Percentiles rank a stretch among this genome's conserved stretches.
Conservation (phyloP, 495 filamentous ascomycete species). For the Xylaria scruposa region DNA sequence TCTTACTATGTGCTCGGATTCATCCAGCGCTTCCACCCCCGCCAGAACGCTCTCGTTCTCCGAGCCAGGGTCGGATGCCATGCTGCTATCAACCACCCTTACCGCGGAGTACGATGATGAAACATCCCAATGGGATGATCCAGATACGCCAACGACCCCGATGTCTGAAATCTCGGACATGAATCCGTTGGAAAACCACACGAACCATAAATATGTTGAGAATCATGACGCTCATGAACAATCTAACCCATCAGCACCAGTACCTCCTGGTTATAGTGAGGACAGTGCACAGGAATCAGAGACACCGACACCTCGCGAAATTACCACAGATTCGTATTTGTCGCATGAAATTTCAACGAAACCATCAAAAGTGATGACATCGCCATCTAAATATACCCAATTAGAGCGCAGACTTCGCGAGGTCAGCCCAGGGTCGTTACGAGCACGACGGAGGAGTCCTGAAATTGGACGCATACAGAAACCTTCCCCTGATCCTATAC, state of each 20-base stretch:
- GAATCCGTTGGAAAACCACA: conserved; percentile 29
- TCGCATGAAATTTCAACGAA: conserved; percentile 27
- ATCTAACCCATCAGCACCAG: conserved; percentile 17
- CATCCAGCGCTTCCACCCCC: conserved; percentile 49
- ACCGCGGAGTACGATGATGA: conserved; percentile 41
- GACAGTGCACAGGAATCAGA: conserved; percentile 41
- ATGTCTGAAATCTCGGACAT: conserved; percentile 46
- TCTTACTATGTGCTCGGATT: conserved; percentile 55
- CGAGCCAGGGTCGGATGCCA: conserved; percentile 48
- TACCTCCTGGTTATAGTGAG: background rate
- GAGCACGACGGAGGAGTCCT: conserved; percentile 46
- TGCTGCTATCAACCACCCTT: conserved; percentile 35
- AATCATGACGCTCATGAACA: conserved; percentile 28
- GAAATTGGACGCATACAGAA: conserved; percentile 51
- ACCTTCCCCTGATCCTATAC: conserved; percentile 40
- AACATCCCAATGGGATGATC: conserved; percentile 42
- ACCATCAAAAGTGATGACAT: conserved; percentile 29
- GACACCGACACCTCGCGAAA: conserved; percentile 49
- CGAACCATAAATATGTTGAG: conserved; percentile 25
- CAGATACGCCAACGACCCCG: conserved; percentile 43
- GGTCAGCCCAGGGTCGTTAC: conserved; percentile 38
- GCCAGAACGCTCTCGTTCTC: conserved; percentile 53
- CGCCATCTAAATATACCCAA: conserved; percentile 35
- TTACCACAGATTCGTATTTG: conserved; percentile 38
- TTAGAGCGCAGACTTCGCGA: conserved; percentile 31